These are phyloP conservation scores for Punctularia strigosozonata DNA, from an alignment of 768 basidiomycete species.

Conservation along the genomic window DNA sequence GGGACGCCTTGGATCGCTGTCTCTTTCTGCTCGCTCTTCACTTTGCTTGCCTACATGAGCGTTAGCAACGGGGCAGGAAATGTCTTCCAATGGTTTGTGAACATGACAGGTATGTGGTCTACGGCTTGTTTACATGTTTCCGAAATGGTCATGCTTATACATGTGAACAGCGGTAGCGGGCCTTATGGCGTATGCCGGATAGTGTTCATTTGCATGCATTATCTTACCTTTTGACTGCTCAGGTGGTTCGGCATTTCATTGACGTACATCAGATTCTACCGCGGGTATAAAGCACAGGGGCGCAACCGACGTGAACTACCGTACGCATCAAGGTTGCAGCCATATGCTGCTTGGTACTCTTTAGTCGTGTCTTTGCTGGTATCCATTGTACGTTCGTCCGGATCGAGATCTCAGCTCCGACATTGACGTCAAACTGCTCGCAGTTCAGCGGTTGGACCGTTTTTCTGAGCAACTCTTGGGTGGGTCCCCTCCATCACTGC, in stretches of 20 bases:
- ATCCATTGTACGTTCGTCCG: conserved; percentile 58
- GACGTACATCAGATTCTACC: conserved; percentile 61
- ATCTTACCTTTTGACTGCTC: too few species aligned
- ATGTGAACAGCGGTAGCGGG: too few species aligned
- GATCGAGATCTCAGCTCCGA: conserved; percentile 27
- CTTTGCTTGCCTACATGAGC: conserved; percentile 74
- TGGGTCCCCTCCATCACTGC: too few species aligned
- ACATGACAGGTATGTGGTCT: conserved; percentile 55
- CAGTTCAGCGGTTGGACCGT: conserved; percentile 39
- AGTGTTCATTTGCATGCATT: too few species aligned
- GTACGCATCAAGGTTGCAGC: conserved; percentile 54
- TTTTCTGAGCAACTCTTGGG: conserved; percentile 44
- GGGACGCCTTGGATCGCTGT: conserved; percentile 76
- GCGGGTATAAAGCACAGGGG: conserved; percentile 74
- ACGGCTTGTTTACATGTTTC: conserved; percentile 31
- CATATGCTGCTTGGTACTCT: conserved; percentile 57
- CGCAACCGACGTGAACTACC: conserved; percentile 63
- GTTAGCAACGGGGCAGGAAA: conserved; percentile 42
- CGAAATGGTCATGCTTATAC: too few species aligned
- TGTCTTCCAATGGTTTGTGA: conserved; percentile 73
- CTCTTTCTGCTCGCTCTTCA: conserved; percentile 54
- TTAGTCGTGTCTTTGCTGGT: conserved; percentile 27
- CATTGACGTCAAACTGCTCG: not conserved
- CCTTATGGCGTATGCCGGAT: too few species aligned
- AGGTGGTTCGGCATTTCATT: conserved; percentile 39